Conservation (phyloP, 495 filamentous ascomycete species). For the Aspergillus haitiensis region DNA sequence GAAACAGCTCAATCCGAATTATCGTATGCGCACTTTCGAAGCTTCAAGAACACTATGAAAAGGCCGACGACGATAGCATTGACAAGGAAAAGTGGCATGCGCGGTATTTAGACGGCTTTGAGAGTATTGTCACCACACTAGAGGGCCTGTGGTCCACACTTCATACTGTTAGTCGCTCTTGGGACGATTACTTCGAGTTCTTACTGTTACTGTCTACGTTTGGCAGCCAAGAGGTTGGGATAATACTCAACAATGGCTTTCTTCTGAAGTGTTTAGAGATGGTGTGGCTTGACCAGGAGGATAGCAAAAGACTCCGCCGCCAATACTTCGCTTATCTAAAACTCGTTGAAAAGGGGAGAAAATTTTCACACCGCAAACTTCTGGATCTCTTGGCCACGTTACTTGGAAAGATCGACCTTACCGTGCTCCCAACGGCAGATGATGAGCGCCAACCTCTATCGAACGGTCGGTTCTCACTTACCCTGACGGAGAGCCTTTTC, state of each 20-base stretch:
- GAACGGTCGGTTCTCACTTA: constrained; percentile 42
- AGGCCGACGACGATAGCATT: constrained; percentile 30
- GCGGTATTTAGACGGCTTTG: constrained; percentile 46
- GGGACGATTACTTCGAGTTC: constrained; percentile 80
- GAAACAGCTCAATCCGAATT: constrained; percentile 56
- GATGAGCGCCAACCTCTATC: constrained; percentile 30
- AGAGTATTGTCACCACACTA: constrained; percentile 54
- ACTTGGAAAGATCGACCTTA: constrained; percentile 44
- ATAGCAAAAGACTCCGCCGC: constrained; percentile 50
- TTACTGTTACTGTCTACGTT: constrained; percentile 59
- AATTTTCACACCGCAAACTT: constrained; percentile 45
- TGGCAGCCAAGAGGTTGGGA: constrained; percentile 52
- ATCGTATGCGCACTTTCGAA: constrained; percentile 51
- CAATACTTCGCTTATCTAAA: constrained; percentile 56
- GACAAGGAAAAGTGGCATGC: constrained; percentile 34
- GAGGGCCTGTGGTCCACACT: constrained; percentile 54
- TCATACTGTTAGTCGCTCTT: constrained; percentile 60
- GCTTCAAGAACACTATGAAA: constrained; percentile 50
- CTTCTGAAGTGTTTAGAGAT: constrained; percentile 60
- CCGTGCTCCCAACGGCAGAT: constrained; percentile 28
- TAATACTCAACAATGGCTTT: constrained; percentile 57
- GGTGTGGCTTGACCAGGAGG: constrained; percentile 58
- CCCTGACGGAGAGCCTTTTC: constrained; percentile 37
- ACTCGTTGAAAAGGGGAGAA: constrained; percentile 57
- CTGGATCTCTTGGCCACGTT: constrained; percentile 45